Evolutionary conservation across 495 filamentous ascomycete species (phyloP).

Genomic region (Mycothermus thermophilus): DNA sequence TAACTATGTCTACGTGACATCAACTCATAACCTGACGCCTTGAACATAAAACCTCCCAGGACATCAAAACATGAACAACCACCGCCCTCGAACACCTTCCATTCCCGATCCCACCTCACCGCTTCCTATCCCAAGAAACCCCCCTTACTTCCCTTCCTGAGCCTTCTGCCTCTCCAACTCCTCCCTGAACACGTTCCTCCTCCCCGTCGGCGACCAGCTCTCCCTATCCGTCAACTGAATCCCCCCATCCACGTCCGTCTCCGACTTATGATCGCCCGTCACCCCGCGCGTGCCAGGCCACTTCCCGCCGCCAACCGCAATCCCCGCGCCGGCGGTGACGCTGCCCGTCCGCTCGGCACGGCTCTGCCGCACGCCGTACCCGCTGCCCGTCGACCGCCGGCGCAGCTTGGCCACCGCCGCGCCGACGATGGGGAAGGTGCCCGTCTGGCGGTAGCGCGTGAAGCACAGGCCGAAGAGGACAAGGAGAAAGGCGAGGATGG

Average conservation of each 20-base stretch:
- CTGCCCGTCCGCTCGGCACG: constrained; percentile 8
- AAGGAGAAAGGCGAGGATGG: constrained; percentile 7
- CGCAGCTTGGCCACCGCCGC: not conserved
- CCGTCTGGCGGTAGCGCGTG: constrained; percentile 7
- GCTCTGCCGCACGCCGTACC: constrained; percentile 19
- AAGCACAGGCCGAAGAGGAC: constrained; percentile 7
- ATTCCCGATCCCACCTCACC: too few relatives aligned
- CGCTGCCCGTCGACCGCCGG: constrained; percentile 5
- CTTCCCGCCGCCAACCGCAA: not conserved
- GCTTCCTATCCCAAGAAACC: too few relatives aligned
- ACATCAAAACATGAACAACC: too few relatives aligned
- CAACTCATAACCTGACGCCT: too few relatives aligned
- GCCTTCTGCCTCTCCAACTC: constrained; percentile 22
- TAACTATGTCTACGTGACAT: too few relatives aligned
- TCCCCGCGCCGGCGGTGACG: not conserved
- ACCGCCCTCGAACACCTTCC: too few relatives aligned
- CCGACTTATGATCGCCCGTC: constrained; percentile 6
- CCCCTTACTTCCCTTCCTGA: too few relatives aligned
- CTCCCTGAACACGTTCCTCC: constrained; percentile 22
- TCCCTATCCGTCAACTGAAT: constrained; percentile 21
- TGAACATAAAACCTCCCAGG: too few relatives aligned
- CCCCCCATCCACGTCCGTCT: constrained; percentile 2
- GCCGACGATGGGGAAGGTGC: constrained; percentile 10
- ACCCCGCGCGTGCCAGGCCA: too few relatives aligned
- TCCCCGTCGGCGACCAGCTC: constrained; percentile 20